These are phyloP conservation scores for Pichia thaimueangensis DNA, from an alignment of 805 yeast genomes.

Conservation along the genomic window DNA sequence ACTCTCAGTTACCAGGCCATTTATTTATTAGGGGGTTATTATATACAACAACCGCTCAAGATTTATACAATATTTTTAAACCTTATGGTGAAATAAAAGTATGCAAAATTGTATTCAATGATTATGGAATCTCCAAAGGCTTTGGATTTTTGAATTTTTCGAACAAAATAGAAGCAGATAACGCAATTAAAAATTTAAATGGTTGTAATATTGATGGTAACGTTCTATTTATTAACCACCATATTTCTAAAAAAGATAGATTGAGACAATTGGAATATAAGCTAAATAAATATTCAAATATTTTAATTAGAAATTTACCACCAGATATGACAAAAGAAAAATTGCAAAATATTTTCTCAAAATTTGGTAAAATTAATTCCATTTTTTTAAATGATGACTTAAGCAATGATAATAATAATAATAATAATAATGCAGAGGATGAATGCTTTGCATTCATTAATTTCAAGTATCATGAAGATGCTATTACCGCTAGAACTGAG, in stretches of 20 bases:
- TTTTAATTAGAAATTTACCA: conserved; percentile 51
- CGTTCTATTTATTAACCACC: conserved; percentile 51
- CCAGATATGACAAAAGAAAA: conserved; percentile 30
- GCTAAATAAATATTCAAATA: conserved; percentile 43
- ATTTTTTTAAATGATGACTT: conserved; percentile 43
- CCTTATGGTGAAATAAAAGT: conserved; percentile 38
- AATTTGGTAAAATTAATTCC: conserved; percentile 43
- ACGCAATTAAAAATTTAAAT: conserved; percentile 44
- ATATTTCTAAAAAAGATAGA: conserved; percentile 59
- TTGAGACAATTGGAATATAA: conserved; percentile 39
- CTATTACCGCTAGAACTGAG: conserved; percentile 41
- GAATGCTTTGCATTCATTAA: conserved; percentile 41
- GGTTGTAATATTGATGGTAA: conserved; percentile 25
- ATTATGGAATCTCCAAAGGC: conserved; percentile 39
- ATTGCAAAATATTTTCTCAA: conserved; percentile 37
- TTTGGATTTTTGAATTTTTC: conserved; percentile 67
- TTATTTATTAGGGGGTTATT: conserved; percentile 48
- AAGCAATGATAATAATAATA: conserved; percentile 16
- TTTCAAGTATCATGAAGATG: conserved; percentile 42
- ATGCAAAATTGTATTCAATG: conserved; percentile 43
- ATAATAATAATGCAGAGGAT: neutral
- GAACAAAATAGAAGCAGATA: conserved; percentile 50
- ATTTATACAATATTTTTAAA: conserved; percentile 32
- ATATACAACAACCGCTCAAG: conserved; percentile 32
- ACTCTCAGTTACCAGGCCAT: conserved; percentile 42